A percentile compares a stretch with the other conserved stretches of the same genome.
Evolutionary conservation across 768 basidiomycete genomes (phyloP).

Genomic region (Termitomyces eurrhizus): DNA sequence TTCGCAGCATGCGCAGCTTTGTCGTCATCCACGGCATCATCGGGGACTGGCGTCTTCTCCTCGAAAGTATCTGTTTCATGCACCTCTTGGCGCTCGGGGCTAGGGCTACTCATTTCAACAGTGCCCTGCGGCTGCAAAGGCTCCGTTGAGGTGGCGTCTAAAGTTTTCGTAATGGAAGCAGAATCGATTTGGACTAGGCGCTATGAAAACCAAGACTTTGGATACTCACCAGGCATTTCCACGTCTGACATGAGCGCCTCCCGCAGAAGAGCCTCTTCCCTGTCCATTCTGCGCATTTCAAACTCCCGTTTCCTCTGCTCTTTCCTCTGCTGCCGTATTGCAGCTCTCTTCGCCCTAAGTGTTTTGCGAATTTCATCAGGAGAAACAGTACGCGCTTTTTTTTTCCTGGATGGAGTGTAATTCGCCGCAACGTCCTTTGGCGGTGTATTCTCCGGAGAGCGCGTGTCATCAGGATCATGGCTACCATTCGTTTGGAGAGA

Average conservation of each 20-base stretch:
- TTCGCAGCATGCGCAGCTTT: constrained; percentile 35
- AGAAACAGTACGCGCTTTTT: constrained; percentile 51
- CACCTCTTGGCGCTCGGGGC: constrained; percentile 1
- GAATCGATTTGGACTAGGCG: not conserved
- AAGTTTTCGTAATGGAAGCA: not conserved
- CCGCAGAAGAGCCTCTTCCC: constrained; percentile 36
- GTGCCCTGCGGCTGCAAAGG: constrained; percentile 7
- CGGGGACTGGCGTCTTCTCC: constrained; percentile 13
- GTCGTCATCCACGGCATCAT: constrained; percentile 23
- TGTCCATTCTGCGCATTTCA: constrained; percentile 31
- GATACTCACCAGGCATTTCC: constrained; percentile 17
- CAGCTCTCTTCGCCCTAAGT: constrained; percentile 30
- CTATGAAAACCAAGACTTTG: not conserved
- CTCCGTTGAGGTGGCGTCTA: constrained; percentile 2
- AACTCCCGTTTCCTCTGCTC: constrained; percentile 35
- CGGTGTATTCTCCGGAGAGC: constrained; percentile 26
- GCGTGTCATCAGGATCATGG: constrained; percentile 22
- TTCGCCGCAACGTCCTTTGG: constrained; percentile 26
- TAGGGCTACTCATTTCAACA: constrained; percentile 15
- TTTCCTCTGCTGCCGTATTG: constrained; percentile 39
- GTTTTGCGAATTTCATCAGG: constrained; percentile 35
- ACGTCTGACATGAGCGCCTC: constrained; percentile 32
- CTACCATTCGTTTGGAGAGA: constrained; percentile 30
- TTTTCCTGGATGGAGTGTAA: constrained; percentile 31
- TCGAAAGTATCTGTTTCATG: constrained; percentile 9